These are phyloP conservation scores for Elaeis oleifera DNA, from an alignment of 202 grass and related monocot species.

Conservation along the genomic window DNA sequence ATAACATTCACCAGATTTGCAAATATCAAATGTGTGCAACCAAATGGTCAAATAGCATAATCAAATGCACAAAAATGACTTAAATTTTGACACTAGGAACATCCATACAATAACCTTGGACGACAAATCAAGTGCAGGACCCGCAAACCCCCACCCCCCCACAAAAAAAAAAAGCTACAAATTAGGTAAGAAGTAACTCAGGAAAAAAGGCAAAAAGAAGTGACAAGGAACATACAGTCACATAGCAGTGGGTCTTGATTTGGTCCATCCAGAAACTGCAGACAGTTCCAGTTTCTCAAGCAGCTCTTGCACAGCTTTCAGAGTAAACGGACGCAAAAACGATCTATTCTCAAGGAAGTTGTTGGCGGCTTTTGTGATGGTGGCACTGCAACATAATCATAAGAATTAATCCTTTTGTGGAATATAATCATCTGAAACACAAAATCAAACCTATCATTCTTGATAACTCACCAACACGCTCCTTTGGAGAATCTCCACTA, in stretches of 20 bases:
- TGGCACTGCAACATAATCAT: slow-evolving; percentile 51
- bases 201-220: not conserved
- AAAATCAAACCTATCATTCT: not conserved
- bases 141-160: too few relatives aligned
- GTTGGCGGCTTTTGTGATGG: slow-evolving; percentile 62
- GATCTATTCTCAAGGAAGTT: slow-evolving; percentile 84
- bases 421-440: not conserved
- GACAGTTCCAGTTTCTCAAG: slow-evolving; percentile 83
- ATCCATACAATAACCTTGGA: too few relatives aligned
- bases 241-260: slow-evolving; percentile 99
- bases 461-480: slow-evolving; percentile 61
- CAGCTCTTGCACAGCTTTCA: slow-evolving; percentile 95
- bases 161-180: too few relatives aligned
- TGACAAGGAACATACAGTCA: slow-evolving; percentile 51
- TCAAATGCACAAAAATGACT: too few relatives aligned
- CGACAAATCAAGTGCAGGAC: too few relatives aligned
- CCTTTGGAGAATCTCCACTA: slow-evolving; percentile 61
- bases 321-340: slow-evolving; percentile 88
- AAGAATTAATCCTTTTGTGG: not conserved
- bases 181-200: too few relatives aligned
- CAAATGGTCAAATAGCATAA: too few relatives aligned
- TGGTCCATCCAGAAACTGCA: slow-evolving; percentile 98
- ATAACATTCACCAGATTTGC: too few relatives aligned
- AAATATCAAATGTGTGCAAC: too few relatives aligned
- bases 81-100: too few relatives aligned